Evolutionary conservation across 257 asterid species (phyloP), one percentile per base, ranked within the genome.

Genomic region (Scutellaria barbata): DNA sequence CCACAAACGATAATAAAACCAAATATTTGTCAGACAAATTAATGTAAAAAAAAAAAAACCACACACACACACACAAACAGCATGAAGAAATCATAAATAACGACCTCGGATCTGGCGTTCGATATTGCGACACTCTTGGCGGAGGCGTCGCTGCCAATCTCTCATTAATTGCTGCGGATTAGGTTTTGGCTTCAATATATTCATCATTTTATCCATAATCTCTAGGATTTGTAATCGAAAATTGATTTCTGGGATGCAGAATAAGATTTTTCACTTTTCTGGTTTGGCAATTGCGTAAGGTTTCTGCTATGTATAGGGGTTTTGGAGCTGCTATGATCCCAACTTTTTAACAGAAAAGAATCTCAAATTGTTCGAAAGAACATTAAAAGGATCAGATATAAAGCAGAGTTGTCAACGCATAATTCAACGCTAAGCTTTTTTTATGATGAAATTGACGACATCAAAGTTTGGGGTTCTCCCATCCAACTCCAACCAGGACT

Each of bases 71-170:
- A 13, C 43, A 51, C 40, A 8, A 12, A 22, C 47, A 25, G 25
- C 20, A 41, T 40, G 14, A 5, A 13, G 16, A 43, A 37, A 61
- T 22, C 8, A 50, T 0, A 46, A 39, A 54, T 10, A 12, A 22
- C 12, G 5, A 91, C 97, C 97, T 87, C 96, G 87, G 66, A 89
- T 86, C 80, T 92, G 95, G 63, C 98, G 98, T 74, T 92, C 98
- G 74, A 90, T 88, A 66, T 79, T 86, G 48, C 96, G 96, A 58
- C 89, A 79, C 84, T 92, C 98, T 77, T 88, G 96, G 46, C 98
- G 95, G 56, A 92, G 96, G 50, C 96, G 90, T 75, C 96, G 96
- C 79, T 92, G 96, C 96, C 98, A 92, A 79, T 92, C 96, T 66
- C 92, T 85, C 55, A 88, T 77, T 58, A 88, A 65, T 67, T 90